Evolutionary conservation across 2,329 filamentous ascomycete genomes (phyloP).

Genomic region (Rhynchosporium secalis): DNA sequence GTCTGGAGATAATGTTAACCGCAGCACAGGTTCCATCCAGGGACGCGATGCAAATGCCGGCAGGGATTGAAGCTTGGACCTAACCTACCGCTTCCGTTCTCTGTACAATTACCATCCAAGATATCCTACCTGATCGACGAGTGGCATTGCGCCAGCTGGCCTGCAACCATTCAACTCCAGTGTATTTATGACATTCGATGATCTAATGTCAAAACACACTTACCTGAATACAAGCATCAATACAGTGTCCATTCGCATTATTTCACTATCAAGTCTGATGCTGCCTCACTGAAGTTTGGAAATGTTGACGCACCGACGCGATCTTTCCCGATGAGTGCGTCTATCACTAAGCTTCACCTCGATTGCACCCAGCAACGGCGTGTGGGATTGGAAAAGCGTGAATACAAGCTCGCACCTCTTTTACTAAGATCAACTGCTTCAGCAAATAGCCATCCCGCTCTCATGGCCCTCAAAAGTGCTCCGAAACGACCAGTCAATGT

Average conservation of each 20-base stretch:
- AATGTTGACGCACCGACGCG: conserved; percentile 21
- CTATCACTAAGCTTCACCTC: conserved; percentile 8
- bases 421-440: conserved; percentile 13
- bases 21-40: background rate
- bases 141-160: too few relatives aligned
- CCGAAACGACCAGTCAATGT: conserved; percentile 5
- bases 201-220: too few relatives aligned
- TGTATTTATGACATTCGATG: too few relatives aligned
- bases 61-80: conserved; percentile 26
- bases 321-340: conserved; percentile 20
- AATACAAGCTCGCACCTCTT: conserved; percentile 8
- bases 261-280: background rate
- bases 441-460: background rate
- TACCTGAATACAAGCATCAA: too few relatives aligned
- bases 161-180: too few relatives aligned
- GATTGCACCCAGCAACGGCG: conserved; percentile 14
- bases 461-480: conserved; percentile 17
- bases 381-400: conserved; percentile 15
- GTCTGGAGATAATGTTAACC: background rate
- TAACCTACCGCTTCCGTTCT: background rate
- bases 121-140: too few relatives aligned
- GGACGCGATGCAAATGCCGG: conserved; percentile 2
- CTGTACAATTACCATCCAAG: background rate
- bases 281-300: conserved; percentile 18
- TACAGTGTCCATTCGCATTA: background rate